phyloP scores from a whole-genome alignment of 768 basidiomycete genomes.

The Lactarius akahatsu region DNA sequence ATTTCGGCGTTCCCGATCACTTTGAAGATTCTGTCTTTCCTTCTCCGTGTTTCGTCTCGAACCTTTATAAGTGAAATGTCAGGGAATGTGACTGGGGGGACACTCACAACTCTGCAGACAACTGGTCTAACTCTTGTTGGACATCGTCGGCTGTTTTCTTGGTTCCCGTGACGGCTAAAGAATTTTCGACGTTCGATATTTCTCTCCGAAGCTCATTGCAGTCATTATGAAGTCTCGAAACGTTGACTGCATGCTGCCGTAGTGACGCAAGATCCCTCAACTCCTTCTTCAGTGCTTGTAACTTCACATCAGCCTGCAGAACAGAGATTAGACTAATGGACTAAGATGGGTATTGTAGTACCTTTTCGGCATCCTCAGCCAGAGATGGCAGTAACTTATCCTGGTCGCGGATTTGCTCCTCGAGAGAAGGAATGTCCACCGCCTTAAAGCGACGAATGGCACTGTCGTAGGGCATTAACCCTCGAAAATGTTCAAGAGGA shows the following conservation, averaged over 20 bases:
- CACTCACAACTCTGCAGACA: slow-evolving; percentile 66
- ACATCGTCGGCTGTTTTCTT: slow-evolving; percentile 84
- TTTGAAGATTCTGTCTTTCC: slow-evolving; percentile 54
- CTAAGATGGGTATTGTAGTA: slow-evolving; percentile 34
- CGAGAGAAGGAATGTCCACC: slow-evolving; percentile 65
- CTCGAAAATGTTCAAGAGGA: slow-evolving; percentile 57
- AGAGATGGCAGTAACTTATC: slow-evolving; percentile 56
- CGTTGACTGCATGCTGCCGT: slow-evolving; percentile 58
- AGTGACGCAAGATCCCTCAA: slow-evolving; percentile 58
- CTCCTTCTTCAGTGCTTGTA: slow-evolving; percentile 56
- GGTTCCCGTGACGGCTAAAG: slow-evolving; percentile 70
- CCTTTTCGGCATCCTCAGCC: slow-evolving; percentile 60
- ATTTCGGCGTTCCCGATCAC: slow-evolving; percentile 63
- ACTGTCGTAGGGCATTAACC: slow-evolving; percentile 55
- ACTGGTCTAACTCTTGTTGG: slow-evolving; percentile 66
- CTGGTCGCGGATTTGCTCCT: slow-evolving; percentile 57
- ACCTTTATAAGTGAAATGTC: slow-evolving; percentile 8
- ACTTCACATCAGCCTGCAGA: slow-evolving; percentile 49
- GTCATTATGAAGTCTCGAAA: slow-evolving; percentile 60
- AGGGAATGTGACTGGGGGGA: not conserved
- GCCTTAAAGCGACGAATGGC: slow-evolving; percentile 53
- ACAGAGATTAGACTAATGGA: slow-evolving; percentile 13
- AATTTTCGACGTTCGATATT: slow-evolving; percentile 60
- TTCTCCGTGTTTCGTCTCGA: slow-evolving; percentile 64
- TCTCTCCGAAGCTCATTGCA: slow-evolving; percentile 60